Evolutionary conservation across 306 rosid species (phyloP).

Genomic region (Carpinus viminea): DNA sequence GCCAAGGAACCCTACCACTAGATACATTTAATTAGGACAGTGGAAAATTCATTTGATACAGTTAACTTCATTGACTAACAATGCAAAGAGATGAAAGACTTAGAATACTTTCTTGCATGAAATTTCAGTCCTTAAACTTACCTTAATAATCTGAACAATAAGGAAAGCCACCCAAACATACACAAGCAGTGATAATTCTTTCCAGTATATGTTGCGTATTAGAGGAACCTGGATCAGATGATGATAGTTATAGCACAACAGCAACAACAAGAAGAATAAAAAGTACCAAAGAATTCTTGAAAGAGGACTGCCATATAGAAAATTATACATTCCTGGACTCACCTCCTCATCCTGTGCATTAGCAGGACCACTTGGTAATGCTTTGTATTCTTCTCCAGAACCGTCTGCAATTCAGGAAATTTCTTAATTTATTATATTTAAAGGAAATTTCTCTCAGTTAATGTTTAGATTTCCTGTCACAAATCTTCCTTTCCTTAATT

Average conservation of each 20-base stretch:
- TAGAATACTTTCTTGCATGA: background rate
- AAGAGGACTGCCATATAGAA: constrained; percentile 3
- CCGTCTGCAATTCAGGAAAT: constrained; percentile 39
- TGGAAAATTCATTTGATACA: background rate
- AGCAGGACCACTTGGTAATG: constrained; percentile 61
- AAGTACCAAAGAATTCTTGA: constrained; percentile 8
- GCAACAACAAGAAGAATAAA: background rate
- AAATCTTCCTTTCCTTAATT: background rate
- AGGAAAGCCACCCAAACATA: constrained; percentile 85
- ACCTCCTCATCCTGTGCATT: constrained; percentile 63
- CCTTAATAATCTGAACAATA: constrained; percentile 76
- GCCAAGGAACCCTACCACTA: background rate
- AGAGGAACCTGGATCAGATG: constrained; percentile 49
- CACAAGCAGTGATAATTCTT: constrained; percentile 58
- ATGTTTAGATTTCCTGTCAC: background rate
- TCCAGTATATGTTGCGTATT: constrained; percentile 58
- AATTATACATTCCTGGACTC: constrained; percentile 23
- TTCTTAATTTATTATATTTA: background rate
- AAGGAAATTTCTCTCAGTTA: background rate
- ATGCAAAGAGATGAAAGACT: constrained; percentile 22
- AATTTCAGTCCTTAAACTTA: constrained; percentile 23
- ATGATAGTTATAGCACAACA: constrained; percentile 9
- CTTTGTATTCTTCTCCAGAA: constrained; percentile 55
- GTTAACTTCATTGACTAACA: constrained; percentile 8
- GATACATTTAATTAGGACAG: background rate